Evolutionary conservation across 768 basidiomycete species (phyloP), one percentile per base, ranked within the genome.

Genomic region (Mycena metata): DNA sequence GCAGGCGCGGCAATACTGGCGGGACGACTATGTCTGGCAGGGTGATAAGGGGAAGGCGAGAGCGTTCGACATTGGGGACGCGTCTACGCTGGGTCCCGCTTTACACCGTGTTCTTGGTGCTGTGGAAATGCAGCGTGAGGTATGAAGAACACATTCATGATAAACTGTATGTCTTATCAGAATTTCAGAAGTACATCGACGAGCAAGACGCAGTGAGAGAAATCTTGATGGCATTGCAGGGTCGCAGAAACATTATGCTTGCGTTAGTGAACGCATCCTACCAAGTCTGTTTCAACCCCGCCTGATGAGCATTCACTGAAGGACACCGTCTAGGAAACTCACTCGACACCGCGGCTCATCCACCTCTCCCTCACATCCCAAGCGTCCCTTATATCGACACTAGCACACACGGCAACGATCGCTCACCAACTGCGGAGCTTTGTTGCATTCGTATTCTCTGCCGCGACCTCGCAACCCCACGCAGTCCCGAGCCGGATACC

Each of bases 191-290:
- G 76, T 91, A 91, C 68, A 91, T 95, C 26, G 77, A 88, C 58
- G 94, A 95, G 78, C 85, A 89, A 56, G 90, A 94, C 70, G 89
- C 90, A 43, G 90, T 94, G 7, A 86, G 94, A 5, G 94, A 96
- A 72, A 82, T 94, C 3, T 81, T 95, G 15, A 91, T 93, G 77
- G 87, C 87, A 35, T 79, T 95, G 6, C 93, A 95, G 83, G 94
- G 94, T 0, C 84, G 85, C 60, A 85, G 82, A 54, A 93, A 90
- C 69, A 79, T 90, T 43, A 77, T 93, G 71, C 77, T 92, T 10
- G 64, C 71, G 15, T 82, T 82, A 79, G 72, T 76, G 39, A 73
- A 81, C 35, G 77, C 75, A 21, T 64, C 69, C 3, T 85, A 78
- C 57, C 74, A 55, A 43, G 85, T 83, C 58, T 67, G 77, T 49